Evolutionary conservation across 116 monocot species (phyloP), one percentile per base, ranked within the genome.

Genomic region (Zostera marina): DNA sequence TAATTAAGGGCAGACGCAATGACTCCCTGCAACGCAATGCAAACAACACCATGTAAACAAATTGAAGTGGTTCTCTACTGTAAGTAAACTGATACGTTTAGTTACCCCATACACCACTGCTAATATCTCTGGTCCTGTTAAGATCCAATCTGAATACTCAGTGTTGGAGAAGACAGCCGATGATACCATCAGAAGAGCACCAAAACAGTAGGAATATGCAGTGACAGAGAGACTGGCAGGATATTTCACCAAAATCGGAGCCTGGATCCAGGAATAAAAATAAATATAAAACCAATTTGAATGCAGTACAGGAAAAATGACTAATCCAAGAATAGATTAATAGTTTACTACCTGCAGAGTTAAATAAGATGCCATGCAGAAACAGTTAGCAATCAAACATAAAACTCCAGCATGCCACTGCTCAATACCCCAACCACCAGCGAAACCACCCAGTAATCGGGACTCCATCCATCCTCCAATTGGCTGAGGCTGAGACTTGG

Each of bases 121-220:
- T 66, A 79, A 21, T 3, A 75, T 73, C 70, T 93, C 88, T 20
- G 93, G 73, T 24, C 40, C 39, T 24, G 81, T 81, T 70, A 93
- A 47, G 7, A 21, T 71, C 93, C 93, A 93, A 67, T 87, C 84
- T 54, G 69, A 10, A 55, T 59, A 56, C 54, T 63, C 58, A 15
- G 57, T 66, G 44, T 72, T 81, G 42, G 81, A 44, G 47, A 84
- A 79, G 15, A 93, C 58, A 54, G 84, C 93, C 5, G 79, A 73
- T 13, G 81, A 11, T 16, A 78, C 71, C 88, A 93, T 81, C 74
- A 93, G 73, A 14, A 79, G 11, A 19, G 88, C 68, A 42, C 93
- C 93, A 81, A 93, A 93, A 61, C 81, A 81, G 68, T 93, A 93
- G 1, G 93, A 87, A 54, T 84, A 93, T 45, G 93, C 87, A 17